These are phyloP conservation scores for Arthrobotrys entomopaga DNA, from an alignment of 2,329 filamentous ascomycete genomes.

Conservation along the genomic window DNA sequence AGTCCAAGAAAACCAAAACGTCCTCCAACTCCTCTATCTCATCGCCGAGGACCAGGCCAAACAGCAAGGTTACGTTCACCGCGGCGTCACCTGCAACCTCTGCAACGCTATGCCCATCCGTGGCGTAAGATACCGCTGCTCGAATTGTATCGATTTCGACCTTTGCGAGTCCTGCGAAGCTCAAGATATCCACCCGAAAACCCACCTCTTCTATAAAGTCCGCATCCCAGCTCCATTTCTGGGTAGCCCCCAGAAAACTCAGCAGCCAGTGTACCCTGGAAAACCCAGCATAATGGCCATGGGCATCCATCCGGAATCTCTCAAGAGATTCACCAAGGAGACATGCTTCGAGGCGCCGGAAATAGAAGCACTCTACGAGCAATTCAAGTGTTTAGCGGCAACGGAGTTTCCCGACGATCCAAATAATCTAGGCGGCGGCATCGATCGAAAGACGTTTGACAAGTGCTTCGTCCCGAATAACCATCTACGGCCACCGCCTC, in stretches of 20 bases:
- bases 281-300: slow-evolving; percentile 78
- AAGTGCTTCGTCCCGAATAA: slow-evolving; percentile 87
- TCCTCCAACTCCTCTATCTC: slow-evolving; percentile 58
- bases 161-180: slow-evolving; percentile 92
- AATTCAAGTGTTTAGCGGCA: slow-evolving; percentile 93
- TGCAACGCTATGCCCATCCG: slow-evolving; percentile 89
- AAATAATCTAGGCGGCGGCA: slow-evolving; percentile 79
- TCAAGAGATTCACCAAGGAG: slow-evolving; percentile 74
- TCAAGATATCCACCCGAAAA: slow-evolving; percentile 78
- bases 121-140: slow-evolving; percentile 90
- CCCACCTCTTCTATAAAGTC: slow-evolving; percentile 97
- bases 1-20: slow-evolving; percentile 58
- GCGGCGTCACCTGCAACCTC: slow-evolving; percentile 89
- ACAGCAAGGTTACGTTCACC: slow-evolving; percentile 87
- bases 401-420: slow-evolving; percentile 85
- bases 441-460: slow-evolving; percentile 93
- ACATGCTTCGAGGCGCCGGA: slow-evolving; percentile 82
- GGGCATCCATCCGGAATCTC: slow-evolving; percentile 73
- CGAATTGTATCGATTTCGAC: slow-evolving; percentile 95
- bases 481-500: slow-evolving; percentile 77
- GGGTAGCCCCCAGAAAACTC: slow-evolving; percentile 78
- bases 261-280: slow-evolving; percentile 87
- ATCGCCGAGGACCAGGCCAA: slow-evolving; percentile 76
- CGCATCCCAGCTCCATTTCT: slow-evolving; percentile 87
- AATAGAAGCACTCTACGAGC: slow-evolving; percentile 93